Percentiles rank a stretch among this genome's conserved stretches.
Conservation (phyloP, 2,329 filamentous ascomycete species). For the Acrocalymma vagum region DNA sequence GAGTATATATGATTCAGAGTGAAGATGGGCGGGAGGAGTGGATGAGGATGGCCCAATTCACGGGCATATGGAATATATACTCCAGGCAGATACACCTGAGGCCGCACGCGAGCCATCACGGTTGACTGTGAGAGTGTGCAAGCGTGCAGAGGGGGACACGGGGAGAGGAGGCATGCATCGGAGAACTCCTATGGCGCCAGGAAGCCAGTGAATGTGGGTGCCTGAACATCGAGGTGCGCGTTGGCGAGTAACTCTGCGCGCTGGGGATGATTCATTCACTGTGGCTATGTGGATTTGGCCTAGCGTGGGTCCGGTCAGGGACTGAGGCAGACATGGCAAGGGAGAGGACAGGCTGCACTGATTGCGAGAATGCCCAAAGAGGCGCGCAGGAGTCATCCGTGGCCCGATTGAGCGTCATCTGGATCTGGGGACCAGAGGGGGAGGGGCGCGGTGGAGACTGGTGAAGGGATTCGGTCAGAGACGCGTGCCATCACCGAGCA, state of each 20-base stretch:
- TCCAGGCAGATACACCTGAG: conserved; percentile 44
- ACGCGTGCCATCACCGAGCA: too few species aligned
- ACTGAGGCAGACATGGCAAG: conserved; percentile 30
- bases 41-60: conserved; percentile 13
- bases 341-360: conserved; percentile 30
- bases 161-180: conserved; percentile 20
- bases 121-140: conserved; percentile 26
- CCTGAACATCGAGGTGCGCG: conserved; percentile 35
- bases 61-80: conserved; percentile 38
- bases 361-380: conserved; percentile 13
- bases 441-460: too few species aligned
- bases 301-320: conserved; percentile 24
- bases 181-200: conserved; percentile 31
- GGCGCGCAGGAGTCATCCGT: conserved; percentile 34
- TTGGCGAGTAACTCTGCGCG: conserved; percentile 31
- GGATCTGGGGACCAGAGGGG: too few species aligned
- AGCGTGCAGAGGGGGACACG: too few species aligned
- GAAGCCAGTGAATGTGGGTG: conserved; percentile 25
- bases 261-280: conserved; percentile 40
- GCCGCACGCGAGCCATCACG: conserved; percentile 27
- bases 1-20: conserved; percentile 18
- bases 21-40: conserved; percentile 22
- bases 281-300: conserved; percentile 34
- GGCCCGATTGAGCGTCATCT: conserved; percentile 12
- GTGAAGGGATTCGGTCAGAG: too few species aligned